Base-by-base conservation (phyloP, 2,329 filamentous ascomycete genomes). In the Fusarium metavorans region DNA sequence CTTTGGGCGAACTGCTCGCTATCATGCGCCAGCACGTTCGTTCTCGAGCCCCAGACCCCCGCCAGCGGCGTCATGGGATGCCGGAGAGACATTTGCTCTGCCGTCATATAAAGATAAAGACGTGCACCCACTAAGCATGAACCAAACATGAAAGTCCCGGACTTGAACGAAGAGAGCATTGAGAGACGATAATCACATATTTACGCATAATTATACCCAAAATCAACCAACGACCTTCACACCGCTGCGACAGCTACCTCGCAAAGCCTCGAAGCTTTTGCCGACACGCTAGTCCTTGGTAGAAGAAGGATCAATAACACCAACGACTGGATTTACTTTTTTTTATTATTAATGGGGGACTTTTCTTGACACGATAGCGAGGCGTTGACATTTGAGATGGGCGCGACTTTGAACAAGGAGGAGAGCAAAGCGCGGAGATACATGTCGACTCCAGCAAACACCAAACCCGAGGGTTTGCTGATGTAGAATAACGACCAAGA, bases 101-200 rank as follows among this genome's bases (percentile, higher is more conserved):
- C 77, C 78, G 74, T 72, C 68, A 41, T 68, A 78, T 35, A 74
- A 54, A 32, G 34, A 83, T 52, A 83, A 85, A 57, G 82, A 84
- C 63, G 85, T 88, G 80, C 88, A 90, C 76, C 88, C 88, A 4
- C 81, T 90, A 25, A 87, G 84, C 64, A 89, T 90, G 87, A 90
- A 91, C 80, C 84, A 85, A 76, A 86, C 89, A 83, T 88, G 81
- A 83, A 66, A 20, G n/a, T 32, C 6, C 30, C 32, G 35, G 35
- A 58, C 20, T n/a, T 35, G 25, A 52, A 67, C 61, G 62, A 68
- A 54, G 41, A 35, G 56, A n/a, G 32, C 50, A 75, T 41, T 45
- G 59, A 45, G 48, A 43, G 62, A 57, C 64, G 39, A 62, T 25
- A 69, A 64, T 74, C 65, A 16, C 57, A 43, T 57, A 69, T 48